Conservation (phyloP, 2,329 filamentous ascomycete species). For the Grosmannia clavigera region DNA sequence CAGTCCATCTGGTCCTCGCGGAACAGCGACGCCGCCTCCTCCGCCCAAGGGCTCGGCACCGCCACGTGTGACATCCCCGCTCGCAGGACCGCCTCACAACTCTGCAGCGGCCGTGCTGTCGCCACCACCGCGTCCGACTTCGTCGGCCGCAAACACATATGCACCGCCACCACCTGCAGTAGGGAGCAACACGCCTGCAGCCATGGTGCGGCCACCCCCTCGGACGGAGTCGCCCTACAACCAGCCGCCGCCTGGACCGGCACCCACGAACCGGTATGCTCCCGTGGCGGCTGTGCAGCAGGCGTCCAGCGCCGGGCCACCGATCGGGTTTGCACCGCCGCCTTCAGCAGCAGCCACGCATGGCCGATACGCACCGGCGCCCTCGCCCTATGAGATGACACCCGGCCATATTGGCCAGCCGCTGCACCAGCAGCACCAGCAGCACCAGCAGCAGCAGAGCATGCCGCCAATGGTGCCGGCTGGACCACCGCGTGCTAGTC, state of each 20-base stretch:
- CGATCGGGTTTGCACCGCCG: conserved; percentile 24
- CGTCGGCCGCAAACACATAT: conserved; percentile 47
- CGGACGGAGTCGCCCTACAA: conserved; percentile 81
- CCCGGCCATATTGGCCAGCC: conserved; percentile 26
- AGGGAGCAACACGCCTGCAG: conserved; percentile 18
- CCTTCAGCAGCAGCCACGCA: conserved; percentile 21
- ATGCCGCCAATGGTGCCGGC: conserved; percentile 26
- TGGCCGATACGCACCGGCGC: conserved; percentile 44
- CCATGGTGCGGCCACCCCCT: conserved; percentile 42
- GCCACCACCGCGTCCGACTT: conserved; percentile 41
- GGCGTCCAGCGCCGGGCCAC: not conserved
- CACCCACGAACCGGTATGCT: conserved; percentile 66
- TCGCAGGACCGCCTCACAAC: conserved; percentile 39
- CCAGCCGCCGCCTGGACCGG: conserved; percentile 55
- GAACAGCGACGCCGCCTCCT: conserved; percentile 59
- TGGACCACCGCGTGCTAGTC: conserved; percentile 18
- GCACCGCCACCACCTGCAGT: conserved; percentile 40
- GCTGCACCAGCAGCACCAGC: conserved; percentile 12
- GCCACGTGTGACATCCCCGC: conserved; percentile 61
- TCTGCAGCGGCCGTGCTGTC: conserved; percentile 28
- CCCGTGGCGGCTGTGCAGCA: conserved; percentile 48
- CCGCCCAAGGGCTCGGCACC: conserved; percentile 68
- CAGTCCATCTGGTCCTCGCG: conserved; percentile 34
- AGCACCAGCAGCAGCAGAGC: conserved; percentile 13
- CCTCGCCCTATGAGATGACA: conserved; percentile 32